Evolutionary conservation across 345 rosid genomes (phyloP).

Genomic region (Leavenworthia alabamica): DNA sequence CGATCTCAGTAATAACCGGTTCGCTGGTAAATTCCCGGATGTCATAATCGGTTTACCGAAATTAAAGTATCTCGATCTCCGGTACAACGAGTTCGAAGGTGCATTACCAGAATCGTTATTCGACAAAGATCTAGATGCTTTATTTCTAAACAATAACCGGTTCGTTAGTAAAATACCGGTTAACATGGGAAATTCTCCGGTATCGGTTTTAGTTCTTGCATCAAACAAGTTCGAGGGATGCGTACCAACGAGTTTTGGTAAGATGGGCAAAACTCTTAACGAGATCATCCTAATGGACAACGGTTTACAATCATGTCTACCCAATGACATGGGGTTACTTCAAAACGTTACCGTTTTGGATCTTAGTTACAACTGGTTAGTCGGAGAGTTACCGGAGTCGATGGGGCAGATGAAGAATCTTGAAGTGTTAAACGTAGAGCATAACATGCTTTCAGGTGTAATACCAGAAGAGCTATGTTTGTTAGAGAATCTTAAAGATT

Average conservation of each 20-base stretch:
- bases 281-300: conserved; percentile 60
- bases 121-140: conserved; percentile 65
- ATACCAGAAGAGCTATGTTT: conserved; percentile 48
- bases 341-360: conserved; percentile 60
- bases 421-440: conserved; percentile 49
- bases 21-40: conserved; percentile 62
- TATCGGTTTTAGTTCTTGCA: conserved; percentile 59
- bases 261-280: conserved; percentile 60
- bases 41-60: conserved; percentile 52
- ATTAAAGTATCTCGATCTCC: conserved; percentile 68
- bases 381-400: conserved; percentile 49
- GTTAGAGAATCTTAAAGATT: conserved; percentile 51
- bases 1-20: conserved; percentile 70
- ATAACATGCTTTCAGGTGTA: conserved; percentile 54
- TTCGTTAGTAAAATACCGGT: conserved; percentile 54
- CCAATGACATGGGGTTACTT: conserved; percentile 45
- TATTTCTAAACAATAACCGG: conserved; percentile 69
- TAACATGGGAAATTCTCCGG: conserved; percentile 68
- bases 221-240: conserved; percentile 66
- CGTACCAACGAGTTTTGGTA: conserved; percentile 51
- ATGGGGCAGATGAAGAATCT: conserved; percentile 48
- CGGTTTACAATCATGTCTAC: conserved; percentile 59
- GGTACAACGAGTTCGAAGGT: conserved; percentile 88
- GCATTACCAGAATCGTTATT: conserved; percentile 51
- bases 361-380: conserved; percentile 49